phyloP scores from a whole-genome alignment of 2,329 filamentous ascomycete genomes.

The Annulohypoxylon truncatum region DNA sequence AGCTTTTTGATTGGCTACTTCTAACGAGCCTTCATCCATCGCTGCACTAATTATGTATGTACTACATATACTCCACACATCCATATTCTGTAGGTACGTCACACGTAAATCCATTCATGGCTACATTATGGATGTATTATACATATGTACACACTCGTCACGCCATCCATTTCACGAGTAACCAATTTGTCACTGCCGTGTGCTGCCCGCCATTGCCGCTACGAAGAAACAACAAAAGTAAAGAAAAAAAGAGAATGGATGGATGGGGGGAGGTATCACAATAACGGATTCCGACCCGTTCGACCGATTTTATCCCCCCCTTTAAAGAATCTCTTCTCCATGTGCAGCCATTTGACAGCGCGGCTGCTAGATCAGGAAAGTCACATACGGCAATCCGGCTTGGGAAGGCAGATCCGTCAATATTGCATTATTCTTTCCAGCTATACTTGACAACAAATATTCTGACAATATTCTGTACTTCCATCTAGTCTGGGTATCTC shows the following conservation, averaged over 20 bases:
- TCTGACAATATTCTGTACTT: not conserved
- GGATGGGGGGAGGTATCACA: slow-evolving; percentile 9
- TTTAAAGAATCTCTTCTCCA: not conserved
- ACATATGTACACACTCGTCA: not conserved
- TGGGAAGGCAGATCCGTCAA: slow-evolving; percentile 16
- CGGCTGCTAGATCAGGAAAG: slow-evolving; percentile 29
- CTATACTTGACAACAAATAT: slow-evolving; percentile 24
- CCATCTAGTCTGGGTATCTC: slow-evolving; percentile 39
- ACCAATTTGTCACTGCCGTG: slow-evolving; percentile 16
- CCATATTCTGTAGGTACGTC: not conserved
- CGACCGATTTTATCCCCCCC: slow-evolving; percentile 3
- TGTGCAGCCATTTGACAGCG: slow-evolving; percentile 2
- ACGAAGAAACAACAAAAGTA: not conserved
- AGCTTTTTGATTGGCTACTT: slow-evolving; percentile 17
- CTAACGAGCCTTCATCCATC: slow-evolving; percentile 11
- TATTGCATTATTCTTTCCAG: slow-evolving; percentile 28
- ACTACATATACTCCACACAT: not conserved
- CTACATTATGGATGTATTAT: not conserved
- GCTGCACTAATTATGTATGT: not conserved
- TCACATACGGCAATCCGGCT: slow-evolving; percentile 28
- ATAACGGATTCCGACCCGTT: slow-evolving; percentile 23
- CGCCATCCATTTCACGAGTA: not conserved
- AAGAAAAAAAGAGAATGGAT: not conserved
- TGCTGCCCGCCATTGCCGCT: slow-evolving; percentile 4
- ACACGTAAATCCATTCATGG: slow-evolving; percentile 4